Percentiles rank a stretch among this genome's conserved stretches.
Conservation (phyloP, 345 rosid genomes). For the Camelina neglecta region DNA sequence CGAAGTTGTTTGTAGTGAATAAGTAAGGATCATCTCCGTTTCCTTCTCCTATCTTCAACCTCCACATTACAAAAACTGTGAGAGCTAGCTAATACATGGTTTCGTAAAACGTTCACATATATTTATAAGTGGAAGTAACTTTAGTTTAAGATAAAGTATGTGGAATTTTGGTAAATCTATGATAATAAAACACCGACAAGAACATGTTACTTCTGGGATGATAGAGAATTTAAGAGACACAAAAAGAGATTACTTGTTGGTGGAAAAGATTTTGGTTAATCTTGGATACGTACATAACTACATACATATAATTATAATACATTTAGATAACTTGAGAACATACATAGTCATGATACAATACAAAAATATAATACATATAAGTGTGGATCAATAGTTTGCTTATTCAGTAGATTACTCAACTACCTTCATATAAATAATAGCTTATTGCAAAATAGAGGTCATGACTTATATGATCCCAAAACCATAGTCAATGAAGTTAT, state of each 20-base stretch:
- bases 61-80: slow-evolving; percentile 37
- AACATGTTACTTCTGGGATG: slow-evolving; percentile 22
- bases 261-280: slow-evolving; percentile 19
- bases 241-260: slow-evolving; percentile 20
- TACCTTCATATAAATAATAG: slow-evolving; percentile 24
- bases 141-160: not conserved
- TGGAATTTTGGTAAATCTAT: slow-evolving; percentile 10
- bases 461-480: not conserved
- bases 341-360: not conserved
- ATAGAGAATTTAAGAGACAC: slow-evolving; percentile 15
- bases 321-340: slow-evolving; percentile 3
- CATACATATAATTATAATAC: not conserved
- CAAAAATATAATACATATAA: slow-evolving; percentile 14
- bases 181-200: slow-evolving; percentile 27
- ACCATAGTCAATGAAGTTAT: slow-evolving; percentile 24
- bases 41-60: slow-evolving; percentile 44
- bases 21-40: slow-evolving; percentile 34
- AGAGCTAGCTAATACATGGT: not conserved
- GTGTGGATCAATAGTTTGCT: slow-evolving; percentile 24
- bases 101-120: not conserved
- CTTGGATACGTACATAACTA: slow-evolving; percentile 18
- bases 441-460: slow-evolving; percentile 23
- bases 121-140: not conserved
- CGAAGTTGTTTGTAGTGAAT: slow-evolving; percentile 40
- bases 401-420: slow-evolving; percentile 37